phyloP scores from a whole-genome alignment of 2,329 filamentous ascomycete genomes.

The Pseudogymnoascus sp. region DNA sequence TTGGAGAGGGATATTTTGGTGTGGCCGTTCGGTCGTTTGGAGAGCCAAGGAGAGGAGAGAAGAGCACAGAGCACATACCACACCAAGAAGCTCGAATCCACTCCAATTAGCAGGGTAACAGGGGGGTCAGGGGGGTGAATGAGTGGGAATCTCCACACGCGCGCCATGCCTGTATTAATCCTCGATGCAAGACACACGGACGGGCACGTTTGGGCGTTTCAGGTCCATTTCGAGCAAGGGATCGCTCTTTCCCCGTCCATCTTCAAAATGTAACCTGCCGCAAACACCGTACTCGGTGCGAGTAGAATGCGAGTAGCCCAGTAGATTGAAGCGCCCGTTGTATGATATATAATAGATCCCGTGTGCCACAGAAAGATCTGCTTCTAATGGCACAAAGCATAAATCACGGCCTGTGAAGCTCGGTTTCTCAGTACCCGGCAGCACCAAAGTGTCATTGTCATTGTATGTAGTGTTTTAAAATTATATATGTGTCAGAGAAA shows the following conservation, averaged over 20 bases:
- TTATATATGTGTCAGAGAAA: constrained; percentile 4
- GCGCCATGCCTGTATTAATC: constrained; percentile 5
- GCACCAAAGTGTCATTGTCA: background rate
- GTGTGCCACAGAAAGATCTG: background rate
- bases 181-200: background rate
- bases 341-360: background rate
- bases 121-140: background rate
- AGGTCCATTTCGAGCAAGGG: background rate
- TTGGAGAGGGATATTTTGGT: constrained; percentile 3
- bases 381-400: background rate
- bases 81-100: constrained; percentile 1
- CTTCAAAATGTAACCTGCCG: background rate
- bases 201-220: constrained; percentile 1
- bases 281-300: background rate
- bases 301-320: background rate
- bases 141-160: background rate
- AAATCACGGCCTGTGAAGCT: background rate
- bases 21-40: background rate
- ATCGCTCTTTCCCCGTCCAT: background rate
- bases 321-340: background rate
- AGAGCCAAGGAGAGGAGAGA: background rate
- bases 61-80: constrained; percentile 5
- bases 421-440: background rate
- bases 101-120: background rate
- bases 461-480: background rate